A percentile compares a stretch with the other conserved stretches of the same genome.
Evolutionary conservation across 2,329 filamentous ascomycete genomes (phyloP).

Genomic region (Westerdykella aurantiaca): DNA sequence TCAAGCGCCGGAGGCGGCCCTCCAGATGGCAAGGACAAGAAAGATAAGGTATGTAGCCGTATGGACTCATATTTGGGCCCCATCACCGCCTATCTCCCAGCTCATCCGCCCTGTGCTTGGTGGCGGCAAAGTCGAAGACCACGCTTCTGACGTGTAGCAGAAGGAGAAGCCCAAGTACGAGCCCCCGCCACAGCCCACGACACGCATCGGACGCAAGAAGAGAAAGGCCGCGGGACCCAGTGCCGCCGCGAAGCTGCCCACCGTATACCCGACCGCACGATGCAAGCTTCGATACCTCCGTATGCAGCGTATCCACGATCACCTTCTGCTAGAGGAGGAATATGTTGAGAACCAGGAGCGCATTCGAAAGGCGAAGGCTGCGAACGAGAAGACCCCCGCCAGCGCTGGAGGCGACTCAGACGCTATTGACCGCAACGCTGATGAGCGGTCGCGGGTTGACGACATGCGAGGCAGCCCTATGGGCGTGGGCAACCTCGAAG

Average conservation of each 20-base stretch:
- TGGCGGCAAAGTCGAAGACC: conserved; percentile 1
- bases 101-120: conserved; percentile 4
- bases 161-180: conserved; percentile 99
- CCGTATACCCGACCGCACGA: conserved; percentile 89
- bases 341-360: conserved; percentile 99
- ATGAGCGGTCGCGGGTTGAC: conserved; percentile 90
- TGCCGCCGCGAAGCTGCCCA: conserved; percentile 88
- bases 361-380: conserved; percentile 80
- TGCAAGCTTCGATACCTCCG: conserved; percentile 95
- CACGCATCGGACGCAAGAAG: conserved; percentile 97
- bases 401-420: conserved; percentile 62
- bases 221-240: conserved; percentile 90
- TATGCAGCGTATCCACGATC: conserved; percentile 98
- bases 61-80: background rate
- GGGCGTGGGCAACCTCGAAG: conserved; percentile 95
- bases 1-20: conserved; percentile 75
- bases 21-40: conserved; percentile 82
- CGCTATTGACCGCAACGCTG: conserved; percentile 79
- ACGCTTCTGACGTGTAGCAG: conserved; percentile 43
- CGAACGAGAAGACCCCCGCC: conserved; percentile 54
- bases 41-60: conserved; percentile 54
- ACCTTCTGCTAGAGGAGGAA: conserved; percentile 92
- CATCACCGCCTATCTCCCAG: background rate
- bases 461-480: conserved; percentile 98
- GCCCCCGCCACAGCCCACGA: conserved; percentile 92